Conservation (phyloP, 345 rosid genomes). For the Conringia planisiliqua region DNA sequence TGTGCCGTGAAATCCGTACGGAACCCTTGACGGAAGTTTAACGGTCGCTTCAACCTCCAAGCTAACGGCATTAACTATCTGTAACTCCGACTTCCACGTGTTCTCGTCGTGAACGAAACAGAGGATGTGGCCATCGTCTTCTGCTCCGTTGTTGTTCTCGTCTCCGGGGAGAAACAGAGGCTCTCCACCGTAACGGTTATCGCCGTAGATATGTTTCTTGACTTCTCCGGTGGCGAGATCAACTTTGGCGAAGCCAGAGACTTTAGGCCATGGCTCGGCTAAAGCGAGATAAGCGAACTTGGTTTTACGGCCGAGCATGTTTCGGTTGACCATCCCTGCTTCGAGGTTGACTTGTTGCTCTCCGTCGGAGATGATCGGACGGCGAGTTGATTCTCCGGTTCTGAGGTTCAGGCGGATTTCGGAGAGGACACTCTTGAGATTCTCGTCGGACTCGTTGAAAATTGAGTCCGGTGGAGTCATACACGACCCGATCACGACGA, state of each 20-base stretch:
- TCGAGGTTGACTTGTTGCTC: constrained; percentile 77
- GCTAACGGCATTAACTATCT: constrained; percentile 59
- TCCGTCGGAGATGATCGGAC: constrained; percentile 44
- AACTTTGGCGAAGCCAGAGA: constrained; percentile 79
- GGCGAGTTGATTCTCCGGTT: constrained; percentile 65
- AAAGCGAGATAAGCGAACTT: constrained; percentile 64
- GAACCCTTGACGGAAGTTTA: constrained; percentile 76
- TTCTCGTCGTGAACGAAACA: constrained; percentile 77
- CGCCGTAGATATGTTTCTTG: constrained; percentile 56
- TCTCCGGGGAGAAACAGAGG: constrained; percentile 60
- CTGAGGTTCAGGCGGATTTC: constrained; percentile 67
- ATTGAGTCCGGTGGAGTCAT: constrained; percentile 91
- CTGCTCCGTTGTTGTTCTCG: constrained; percentile 23
- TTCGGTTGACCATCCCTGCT: constrained; percentile 88
- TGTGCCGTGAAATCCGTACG: constrained; percentile 87
- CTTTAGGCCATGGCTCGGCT: constrained; percentile 93
- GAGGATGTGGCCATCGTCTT: constrained; percentile 64
- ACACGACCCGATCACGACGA: constrained; percentile 84
- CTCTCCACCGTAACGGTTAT: constrained; percentile 68
- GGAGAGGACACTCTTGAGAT: constrained; percentile 60
- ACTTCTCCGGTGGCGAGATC: constrained; percentile 59
- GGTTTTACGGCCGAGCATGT: constrained; percentile 70
- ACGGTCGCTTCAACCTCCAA: constrained; percentile 60
- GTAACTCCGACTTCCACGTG: constrained; percentile 75
- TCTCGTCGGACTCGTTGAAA: constrained; percentile 81